These are phyloP conservation scores for Colletotrichum cereale DNA, from an alignment of 2,329 filamentous ascomycete genomes.

Conservation along the genomic window DNA sequence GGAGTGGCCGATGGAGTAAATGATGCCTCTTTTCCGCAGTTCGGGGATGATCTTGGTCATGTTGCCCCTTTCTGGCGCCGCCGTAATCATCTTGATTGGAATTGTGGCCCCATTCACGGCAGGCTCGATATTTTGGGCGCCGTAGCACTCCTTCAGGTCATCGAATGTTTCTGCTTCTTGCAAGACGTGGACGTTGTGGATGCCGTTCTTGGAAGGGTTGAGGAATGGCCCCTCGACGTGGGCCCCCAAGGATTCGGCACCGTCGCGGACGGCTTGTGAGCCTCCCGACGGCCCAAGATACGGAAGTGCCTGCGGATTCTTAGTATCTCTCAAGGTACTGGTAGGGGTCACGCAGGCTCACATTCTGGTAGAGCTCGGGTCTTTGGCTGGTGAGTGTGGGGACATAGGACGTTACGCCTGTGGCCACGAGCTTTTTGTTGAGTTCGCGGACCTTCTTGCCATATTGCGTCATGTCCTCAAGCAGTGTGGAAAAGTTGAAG, in stretches of 20 bases:
- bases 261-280: slow-evolving; percentile 71
- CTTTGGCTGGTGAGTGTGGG: slow-evolving; percentile 87
- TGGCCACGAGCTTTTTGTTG: slow-evolving; percentile 79
- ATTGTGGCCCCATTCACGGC: slow-evolving; percentile 48
- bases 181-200: slow-evolving; percentile 83
- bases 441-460: slow-evolving; percentile 78
- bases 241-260: slow-evolving; percentile 88
- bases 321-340: neutral
- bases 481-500: slow-evolving; percentile 88
- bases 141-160: slow-evolving; percentile 80
- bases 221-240: slow-evolving; percentile 95
- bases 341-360: slow-evolving; percentile 46
- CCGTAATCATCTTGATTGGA: slow-evolving; percentile 83
- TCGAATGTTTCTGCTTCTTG: slow-evolving; percentile 71
- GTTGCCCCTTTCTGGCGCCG: slow-evolving; percentile 82
- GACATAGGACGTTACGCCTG: slow-evolving; percentile 88
- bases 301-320: slow-evolving; percentile 70
- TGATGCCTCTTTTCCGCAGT: slow-evolving; percentile 74
- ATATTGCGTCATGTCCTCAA: slow-evolving; percentile 77
- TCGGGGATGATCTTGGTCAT: slow-evolving; percentile 78
- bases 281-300: slow-evolving; percentile 80
- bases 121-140: slow-evolving; percentile 72
- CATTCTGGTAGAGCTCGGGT: slow-evolving; percentile 85
- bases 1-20: slow-evolving; percentile 87
- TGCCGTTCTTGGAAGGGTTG: slow-evolving; percentile 84